Base-by-base conservation (phyloP, 805 yeast genomes). In the Huiozyma naganishii region DNA sequence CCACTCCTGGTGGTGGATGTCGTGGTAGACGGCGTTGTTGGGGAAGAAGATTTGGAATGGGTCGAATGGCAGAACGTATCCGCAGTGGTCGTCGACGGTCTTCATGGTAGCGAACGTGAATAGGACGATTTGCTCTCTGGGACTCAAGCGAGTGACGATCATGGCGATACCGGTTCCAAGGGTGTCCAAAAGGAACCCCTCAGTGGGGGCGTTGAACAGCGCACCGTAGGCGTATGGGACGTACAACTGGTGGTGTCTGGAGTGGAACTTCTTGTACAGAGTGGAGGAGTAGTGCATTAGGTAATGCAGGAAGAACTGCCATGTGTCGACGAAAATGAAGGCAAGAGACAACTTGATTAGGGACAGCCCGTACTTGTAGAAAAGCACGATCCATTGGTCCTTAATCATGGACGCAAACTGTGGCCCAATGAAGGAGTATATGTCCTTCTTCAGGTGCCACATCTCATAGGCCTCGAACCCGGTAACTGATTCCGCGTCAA, bases 221-320 rank as follows among this genome's bases (percentile, higher is more conserved):
- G 98, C 98, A 41, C 98, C 98, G 64, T 73, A 89, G 0, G 97
- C 97, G 63, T 88, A 92, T 7, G 98, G 98, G 33, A 92, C 96
- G 54, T 92, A 90, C 41, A 92, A 71, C 43, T 90, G 70, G 65
- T 92, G 98, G 65, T 92, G 98, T 52, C 95, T 80, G 6, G 97
- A 87, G 64, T 92, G 98, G 71, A 86, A 85, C 42, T 77, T 68
- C 49, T 74, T 76, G 73, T 92, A 92, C 40, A 89, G 68, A 44
- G 71, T 67, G 59, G 79, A 80, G 72, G 84, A 84, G 59, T 72
- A 56, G 61, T 92, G 98, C 97, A 92, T 89, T 50, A 73, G 60
- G 48, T 95, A 74, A 63, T 92, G 98, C 49, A 89, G 70, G 71
- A 79, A 77, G 64, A 84, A 92, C 67, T 92, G 98, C 98, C 98